Evolutionary conservation across 2,329 filamentous ascomycete species (phyloP).

Genomic region (Ophiostoma piceae): DNA sequence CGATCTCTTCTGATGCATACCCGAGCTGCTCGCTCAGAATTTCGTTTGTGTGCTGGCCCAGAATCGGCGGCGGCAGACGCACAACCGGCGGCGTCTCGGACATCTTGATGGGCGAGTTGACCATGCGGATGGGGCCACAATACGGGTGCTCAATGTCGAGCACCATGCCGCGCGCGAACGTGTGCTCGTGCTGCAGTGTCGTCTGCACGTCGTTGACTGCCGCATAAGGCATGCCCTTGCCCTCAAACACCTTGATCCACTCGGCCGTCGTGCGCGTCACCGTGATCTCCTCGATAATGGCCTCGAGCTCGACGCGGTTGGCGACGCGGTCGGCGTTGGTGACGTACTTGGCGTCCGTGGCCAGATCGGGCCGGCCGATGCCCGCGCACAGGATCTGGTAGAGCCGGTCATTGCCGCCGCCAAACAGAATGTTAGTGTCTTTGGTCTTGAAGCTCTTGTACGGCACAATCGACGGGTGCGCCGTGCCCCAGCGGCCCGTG

Average conservation of each 20-base stretch:
- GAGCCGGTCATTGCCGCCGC: constrained; percentile 66
- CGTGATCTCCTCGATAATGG: constrained; percentile 70
- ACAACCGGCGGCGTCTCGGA: constrained; percentile 74
- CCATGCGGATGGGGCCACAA: constrained; percentile 81
- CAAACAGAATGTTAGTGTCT: constrained; percentile 65
- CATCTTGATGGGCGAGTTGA: constrained; percentile 93
- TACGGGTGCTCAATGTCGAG: constrained; percentile 74
- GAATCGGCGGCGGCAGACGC: constrained; percentile 70
- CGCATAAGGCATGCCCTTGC: constrained; percentile 85
- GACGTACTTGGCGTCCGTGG: constrained; percentile 52
- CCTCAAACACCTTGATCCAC: constrained; percentile 82
- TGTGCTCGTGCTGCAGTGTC: constrained; percentile 79
- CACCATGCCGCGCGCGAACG: constrained; percentile 81
- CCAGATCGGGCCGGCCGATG: constrained; percentile 55
- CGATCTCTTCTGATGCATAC: constrained; percentile 44
- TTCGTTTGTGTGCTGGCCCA: constrained; percentile 84
- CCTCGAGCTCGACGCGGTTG: constrained; percentile 72
- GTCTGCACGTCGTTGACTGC: constrained; percentile 89
- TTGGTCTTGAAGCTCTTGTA: constrained; percentile 78
- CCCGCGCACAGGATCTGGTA: constrained; percentile 61
- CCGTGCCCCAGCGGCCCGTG: constrained; percentile 88
- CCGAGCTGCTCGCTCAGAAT: constrained; percentile 62
- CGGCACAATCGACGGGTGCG: constrained; percentile 96
- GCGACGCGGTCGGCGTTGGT: constrained; percentile 60
- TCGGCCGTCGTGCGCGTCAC: constrained; percentile 70